phyloP scores from a whole-genome alignment of 2,329 filamentous ascomycete genomes.

The Colletotrichum liriopes region DNA sequence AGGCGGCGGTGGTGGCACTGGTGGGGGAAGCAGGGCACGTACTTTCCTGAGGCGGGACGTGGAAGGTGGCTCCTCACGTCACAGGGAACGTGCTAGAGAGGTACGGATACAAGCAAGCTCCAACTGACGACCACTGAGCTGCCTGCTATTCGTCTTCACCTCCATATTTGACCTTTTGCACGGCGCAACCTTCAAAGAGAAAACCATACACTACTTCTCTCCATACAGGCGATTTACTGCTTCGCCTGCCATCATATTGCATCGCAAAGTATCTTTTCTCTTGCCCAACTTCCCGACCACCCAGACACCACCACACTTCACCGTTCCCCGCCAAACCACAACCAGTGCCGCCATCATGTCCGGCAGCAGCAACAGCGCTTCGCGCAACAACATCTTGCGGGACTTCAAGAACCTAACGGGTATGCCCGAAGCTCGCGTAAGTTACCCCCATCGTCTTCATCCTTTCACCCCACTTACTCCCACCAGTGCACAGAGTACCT shows the following conservation, averaged over 20 bases:
- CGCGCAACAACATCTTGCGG: conserved; percentile 41
- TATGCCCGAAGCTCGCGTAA: conserved; percentile 39
- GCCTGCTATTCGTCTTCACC: conserved; percentile 18
- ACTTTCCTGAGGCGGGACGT: not conserved
- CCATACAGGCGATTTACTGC: not conserved
- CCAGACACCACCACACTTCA: not conserved
- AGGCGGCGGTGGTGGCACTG: not conserved
- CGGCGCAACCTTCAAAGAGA: not conserved
- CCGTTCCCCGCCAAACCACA: conserved; percentile 13
- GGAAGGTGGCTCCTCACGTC: conserved; percentile 37
- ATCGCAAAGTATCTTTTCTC: too few relatives aligned
- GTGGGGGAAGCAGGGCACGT: not conserved
- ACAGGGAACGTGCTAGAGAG: conserved; percentile 40
- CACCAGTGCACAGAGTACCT: conserved; percentile 78
- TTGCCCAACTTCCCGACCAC: not conserved
- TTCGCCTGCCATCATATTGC: not conserved
- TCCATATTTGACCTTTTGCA: not conserved
- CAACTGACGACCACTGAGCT: conserved; percentile 42
- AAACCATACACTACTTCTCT: not conserved
- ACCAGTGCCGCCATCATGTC: conserved; percentile 31
- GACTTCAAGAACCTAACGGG: conserved; percentile 41
- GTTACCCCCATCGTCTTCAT: not conserved
- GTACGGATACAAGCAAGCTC: conserved; percentile 35
- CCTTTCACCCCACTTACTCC: conserved; percentile 10
- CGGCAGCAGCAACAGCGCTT: conserved; percentile 37